Evolutionary conservation across 495 filamentous ascomycete species (phyloP).

Genomic region (Penicillium desertorum): DNA sequence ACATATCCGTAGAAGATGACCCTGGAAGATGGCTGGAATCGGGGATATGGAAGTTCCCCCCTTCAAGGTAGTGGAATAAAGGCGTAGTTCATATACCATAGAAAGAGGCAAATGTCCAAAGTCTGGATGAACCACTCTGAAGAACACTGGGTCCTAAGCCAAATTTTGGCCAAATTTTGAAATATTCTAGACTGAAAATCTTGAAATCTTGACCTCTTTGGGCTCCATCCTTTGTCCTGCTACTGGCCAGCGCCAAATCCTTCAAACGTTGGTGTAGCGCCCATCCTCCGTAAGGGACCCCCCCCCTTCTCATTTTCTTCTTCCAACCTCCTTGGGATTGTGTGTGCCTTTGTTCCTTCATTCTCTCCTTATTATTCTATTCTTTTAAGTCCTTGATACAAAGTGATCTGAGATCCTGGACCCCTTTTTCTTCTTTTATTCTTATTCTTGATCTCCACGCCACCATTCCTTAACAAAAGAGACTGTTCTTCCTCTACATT

Average conservation of each 20-base stretch:
- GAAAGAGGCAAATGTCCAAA: conserved; percentile 10
- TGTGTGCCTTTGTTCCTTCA: conserved; percentile 23
- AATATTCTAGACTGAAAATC: background rate
- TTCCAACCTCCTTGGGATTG: conserved; percentile 16
- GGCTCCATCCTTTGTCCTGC: background rate
- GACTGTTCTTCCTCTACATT: conserved; percentile 17
- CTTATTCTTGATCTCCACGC: conserved; percentile 41
- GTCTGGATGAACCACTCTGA: conserved; percentile 15
- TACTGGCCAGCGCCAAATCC: background rate
- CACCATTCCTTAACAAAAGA: conserved; percentile 34
- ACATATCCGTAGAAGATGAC: background rate
- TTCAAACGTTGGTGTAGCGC: conserved; percentile 16
- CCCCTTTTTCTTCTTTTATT: conserved; percentile 31
- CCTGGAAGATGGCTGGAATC: background rate
- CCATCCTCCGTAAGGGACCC: conserved; percentile 18
- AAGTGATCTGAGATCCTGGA: conserved; percentile 45
- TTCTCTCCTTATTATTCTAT: conserved; percentile 31
- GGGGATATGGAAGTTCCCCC: background rate
- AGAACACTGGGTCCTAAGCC: background rate
- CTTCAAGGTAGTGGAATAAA: background rate
- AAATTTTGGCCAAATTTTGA: background rate
- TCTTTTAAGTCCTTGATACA: conserved; percentile 39
- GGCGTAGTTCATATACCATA: conserved; percentile 2
- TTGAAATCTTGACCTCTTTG: background rate
- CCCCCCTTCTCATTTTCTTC: conserved; percentile 15